Conservation (phyloP, 257 asterid species). For the Anisodus acutangulus region DNA sequence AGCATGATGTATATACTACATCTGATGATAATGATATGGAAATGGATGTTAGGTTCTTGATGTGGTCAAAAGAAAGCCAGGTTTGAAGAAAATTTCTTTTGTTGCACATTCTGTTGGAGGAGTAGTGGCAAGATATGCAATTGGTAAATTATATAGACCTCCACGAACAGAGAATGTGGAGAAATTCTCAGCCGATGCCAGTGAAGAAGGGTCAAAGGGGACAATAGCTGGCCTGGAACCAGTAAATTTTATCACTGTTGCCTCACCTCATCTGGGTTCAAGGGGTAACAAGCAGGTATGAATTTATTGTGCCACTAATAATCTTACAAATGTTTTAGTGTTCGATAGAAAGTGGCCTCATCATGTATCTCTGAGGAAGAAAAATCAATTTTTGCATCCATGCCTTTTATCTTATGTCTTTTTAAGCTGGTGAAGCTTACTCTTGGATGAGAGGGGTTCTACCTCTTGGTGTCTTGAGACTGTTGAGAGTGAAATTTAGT, state of each 20-base stretch:
- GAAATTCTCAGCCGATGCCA: slow-evolving; percentile 43
- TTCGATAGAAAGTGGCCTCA: slow-evolving; percentile 8
- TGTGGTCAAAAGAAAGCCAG: slow-evolving; percentile 66
- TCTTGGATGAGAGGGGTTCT: slow-evolving; percentile 3
- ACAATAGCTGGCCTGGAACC: slow-evolving; percentile 89
- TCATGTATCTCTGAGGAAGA: neutral
- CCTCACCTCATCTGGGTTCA: slow-evolving; percentile 99
- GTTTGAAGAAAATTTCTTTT: slow-evolving; percentile 78
- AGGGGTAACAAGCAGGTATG: slow-evolving; percentile 95
- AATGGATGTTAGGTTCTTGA: slow-evolving; percentile 70
- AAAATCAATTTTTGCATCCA: neutral
- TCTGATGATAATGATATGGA: slow-evolving; percentile 34
- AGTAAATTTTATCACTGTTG: slow-evolving; percentile 81
- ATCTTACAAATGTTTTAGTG: neutral
- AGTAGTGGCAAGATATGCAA: slow-evolving; percentile 93
- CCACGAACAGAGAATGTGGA: slow-evolving; percentile 49
- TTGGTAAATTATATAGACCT: slow-evolving; percentile 79
- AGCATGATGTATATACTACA: slow-evolving; percentile 20
- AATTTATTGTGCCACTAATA: neutral
- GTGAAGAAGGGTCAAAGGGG: slow-evolving; percentile 57
- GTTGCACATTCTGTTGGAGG: slow-evolving; percentile 99
- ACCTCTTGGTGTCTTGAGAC: slow-evolving; percentile 15
- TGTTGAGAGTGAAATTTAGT: neutral
- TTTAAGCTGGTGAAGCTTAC: slow-evolving; percentile 21
- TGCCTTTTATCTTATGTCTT: neutral